phyloP scores from a whole-genome alignment of 1,139 yeast genomes.

The Suhomyces guaymorum region DNA sequence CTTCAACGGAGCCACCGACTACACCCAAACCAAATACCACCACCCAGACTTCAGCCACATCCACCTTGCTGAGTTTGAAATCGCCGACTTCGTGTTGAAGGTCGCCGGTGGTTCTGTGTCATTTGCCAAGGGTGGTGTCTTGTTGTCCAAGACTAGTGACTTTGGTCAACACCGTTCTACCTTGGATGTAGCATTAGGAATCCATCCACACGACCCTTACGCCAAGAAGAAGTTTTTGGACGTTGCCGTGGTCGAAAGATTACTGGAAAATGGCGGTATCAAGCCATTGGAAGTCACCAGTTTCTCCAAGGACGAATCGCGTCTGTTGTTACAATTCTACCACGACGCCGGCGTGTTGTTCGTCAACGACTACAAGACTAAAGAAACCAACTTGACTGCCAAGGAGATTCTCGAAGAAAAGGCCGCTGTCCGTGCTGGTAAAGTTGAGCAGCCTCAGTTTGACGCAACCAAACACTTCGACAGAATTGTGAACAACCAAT shows the following conservation, averaged over 20 bases:
- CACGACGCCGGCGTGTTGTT: constrained; percentile 55
- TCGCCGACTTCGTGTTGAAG: constrained; percentile 61
- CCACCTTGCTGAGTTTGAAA: constrained; percentile 63
- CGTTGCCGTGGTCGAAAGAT: constrained; percentile 48
- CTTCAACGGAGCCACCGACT: constrained; percentile 62
- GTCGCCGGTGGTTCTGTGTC: constrained; percentile 54
- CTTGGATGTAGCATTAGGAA: constrained; percentile 60
- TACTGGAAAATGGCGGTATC: constrained; percentile 51
- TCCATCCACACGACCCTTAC: constrained; percentile 59
- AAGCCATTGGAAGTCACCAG: constrained; percentile 49
- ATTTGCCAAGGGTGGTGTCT: constrained; percentile 63
- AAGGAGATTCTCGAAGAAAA: constrained; percentile 20
- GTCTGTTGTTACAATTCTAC: constrained; percentile 54
- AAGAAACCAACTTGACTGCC: constrained; percentile 32
- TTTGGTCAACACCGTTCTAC: constrained; percentile 43
- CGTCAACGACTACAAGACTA: constrained; percentile 45
- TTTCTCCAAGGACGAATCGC: constrained; percentile 56
- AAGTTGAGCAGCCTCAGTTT: constrained; percentile 17
- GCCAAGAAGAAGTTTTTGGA: constrained; percentile 54
- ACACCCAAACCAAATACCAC: constrained; percentile 61
- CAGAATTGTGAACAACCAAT: constrained; percentile 50
- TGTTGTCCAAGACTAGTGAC: constrained; percentile 58
- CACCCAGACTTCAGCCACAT: constrained; percentile 58
- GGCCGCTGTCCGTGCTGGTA: constrained; percentile 17
- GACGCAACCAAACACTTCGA: constrained; percentile 33